phyloP scores from a whole-genome alignment of 2,329 filamentous ascomycete genomes.

The Fusarium foetens region DNA sequence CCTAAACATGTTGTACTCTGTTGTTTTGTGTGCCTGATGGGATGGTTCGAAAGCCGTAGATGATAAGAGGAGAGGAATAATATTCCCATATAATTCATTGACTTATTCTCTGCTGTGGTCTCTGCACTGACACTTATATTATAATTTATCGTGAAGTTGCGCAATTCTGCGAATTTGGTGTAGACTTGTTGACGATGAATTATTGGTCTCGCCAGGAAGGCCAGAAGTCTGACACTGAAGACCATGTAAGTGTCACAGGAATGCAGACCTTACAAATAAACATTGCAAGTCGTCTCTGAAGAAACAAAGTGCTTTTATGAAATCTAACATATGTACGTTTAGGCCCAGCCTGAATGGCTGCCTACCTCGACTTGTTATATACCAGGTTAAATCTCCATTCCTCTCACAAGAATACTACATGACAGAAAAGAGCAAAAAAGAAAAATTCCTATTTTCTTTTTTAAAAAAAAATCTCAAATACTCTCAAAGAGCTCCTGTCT shows the following conservation, averaged over 20 bases:
- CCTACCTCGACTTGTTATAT: neutral
- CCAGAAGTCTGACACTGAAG: neutral
- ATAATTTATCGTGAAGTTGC: neutral
- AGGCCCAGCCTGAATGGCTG: neutral
- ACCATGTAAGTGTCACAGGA: neutral
- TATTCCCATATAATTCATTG: conserved; percentile 32
- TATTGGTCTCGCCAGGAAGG: neutral
- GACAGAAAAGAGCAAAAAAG: neutral
- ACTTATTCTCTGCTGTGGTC: neutral
- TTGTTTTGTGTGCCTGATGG: conserved; percentile 4
- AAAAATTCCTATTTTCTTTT: neutral
- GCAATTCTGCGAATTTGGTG: neutral
- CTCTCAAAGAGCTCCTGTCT: neutral
- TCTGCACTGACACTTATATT: neutral
- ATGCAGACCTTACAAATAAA: neutral
- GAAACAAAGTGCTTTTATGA: neutral
- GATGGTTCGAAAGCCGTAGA: conserved; percentile 13
- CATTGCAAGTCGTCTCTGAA: neutral
- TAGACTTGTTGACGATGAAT: neutral
- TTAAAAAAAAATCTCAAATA: neutral
- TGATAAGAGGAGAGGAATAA: conserved; percentile 17
- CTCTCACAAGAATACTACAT: too few relatives aligned
- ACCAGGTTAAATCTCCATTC: neutral
- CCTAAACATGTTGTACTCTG: conserved; percentile 44
- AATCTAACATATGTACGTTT: neutral